Evolutionary conservation across 2,329 filamentous ascomycete genomes (phyloP).

Genomic region (Scedosporium aurantiacum): DNA sequence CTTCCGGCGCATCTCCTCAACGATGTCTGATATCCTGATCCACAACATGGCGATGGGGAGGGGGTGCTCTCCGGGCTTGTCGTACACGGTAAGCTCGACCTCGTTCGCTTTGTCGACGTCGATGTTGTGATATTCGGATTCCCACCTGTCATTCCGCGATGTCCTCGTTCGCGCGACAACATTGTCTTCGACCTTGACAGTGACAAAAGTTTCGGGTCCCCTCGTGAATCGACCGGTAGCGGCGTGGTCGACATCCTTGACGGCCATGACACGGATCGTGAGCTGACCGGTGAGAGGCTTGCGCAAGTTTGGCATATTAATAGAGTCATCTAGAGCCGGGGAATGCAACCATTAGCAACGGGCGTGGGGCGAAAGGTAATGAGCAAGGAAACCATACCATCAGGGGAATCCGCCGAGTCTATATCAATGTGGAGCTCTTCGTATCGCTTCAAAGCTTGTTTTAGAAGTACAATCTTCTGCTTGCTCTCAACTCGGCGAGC

Average conservation of each 20-base stretch:
- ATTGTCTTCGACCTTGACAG: conserved; percentile 92
- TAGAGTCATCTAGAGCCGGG: conserved; percentile 65
- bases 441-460: conserved; percentile 92
- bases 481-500: conserved; percentile 86
- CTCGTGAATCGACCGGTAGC: conserved; percentile 74
- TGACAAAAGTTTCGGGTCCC: conserved; percentile 88
- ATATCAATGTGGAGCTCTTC: conserved; percentile 95
- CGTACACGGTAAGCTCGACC: conserved; percentile 94
- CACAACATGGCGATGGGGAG: conserved; percentile 91
- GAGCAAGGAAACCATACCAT: conserved; percentile 45
- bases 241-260: conserved; percentile 91
- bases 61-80: conserved; percentile 82
- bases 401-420: conserved; percentile 63
- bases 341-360: not conserved
- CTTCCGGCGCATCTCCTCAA: conserved; percentile 93
- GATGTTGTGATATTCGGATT: conserved; percentile 80
- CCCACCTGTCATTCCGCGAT: conserved; percentile 81
- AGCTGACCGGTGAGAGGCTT: conserved; percentile 93
- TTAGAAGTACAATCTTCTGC: conserved; percentile 92
- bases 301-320: conserved; percentile 87
- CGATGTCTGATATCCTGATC: conserved; percentile 94
- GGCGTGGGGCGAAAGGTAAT: not conserved
- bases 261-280: conserved; percentile 72
- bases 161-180: conserved; percentile 80
- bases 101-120: conserved; percentile 98